These are phyloP conservation scores for Uromyces viciae-fabae DNA, from an alignment of 1,284 basidiomycete genomes.

Conservation along the genomic window DNA sequence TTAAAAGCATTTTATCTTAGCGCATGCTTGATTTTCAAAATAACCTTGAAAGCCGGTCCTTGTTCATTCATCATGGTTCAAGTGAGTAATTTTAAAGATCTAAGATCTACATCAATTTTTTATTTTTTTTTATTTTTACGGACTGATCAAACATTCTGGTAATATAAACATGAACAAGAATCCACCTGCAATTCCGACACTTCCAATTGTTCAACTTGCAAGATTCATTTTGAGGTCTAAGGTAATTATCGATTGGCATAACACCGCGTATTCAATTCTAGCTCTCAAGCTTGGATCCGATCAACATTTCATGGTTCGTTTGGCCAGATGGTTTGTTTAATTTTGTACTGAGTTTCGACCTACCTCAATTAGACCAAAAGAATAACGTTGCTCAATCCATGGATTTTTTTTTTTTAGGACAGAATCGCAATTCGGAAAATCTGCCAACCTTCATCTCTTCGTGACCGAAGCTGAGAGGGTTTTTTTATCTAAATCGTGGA, in stretches of 20 bases:
- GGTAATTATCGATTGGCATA: conserved; percentile 98
- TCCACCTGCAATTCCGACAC: conserved; percentile 90
- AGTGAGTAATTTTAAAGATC: not conserved
- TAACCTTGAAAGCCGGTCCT: conserved; percentile 8
- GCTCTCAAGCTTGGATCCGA: conserved; percentile 69
- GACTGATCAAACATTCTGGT: too few relatives aligned
- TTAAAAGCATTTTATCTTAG: conserved; percentile 35
- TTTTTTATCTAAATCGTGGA: conserved; percentile 69
- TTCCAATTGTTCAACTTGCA: conserved; percentile 76
- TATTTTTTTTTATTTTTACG: too few relatives aligned
- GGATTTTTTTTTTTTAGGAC: conserved; percentile 61
- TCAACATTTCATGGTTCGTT: conserved; percentile 65
- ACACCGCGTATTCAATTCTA: conserved; percentile 89
- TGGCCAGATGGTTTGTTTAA: conserved; percentile 66
- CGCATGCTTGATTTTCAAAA: conserved; percentile 10
- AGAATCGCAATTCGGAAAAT: conserved; percentile 70
- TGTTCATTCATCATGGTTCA: conserved; percentile 2
- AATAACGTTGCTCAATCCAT: not conserved
- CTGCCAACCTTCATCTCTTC: conserved; percentile 84
- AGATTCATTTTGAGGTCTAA: conserved; percentile 68
- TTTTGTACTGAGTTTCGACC: not conserved
- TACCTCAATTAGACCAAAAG: not conserved
- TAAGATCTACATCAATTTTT: not conserved
- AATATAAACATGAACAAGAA: conserved; percentile 69
- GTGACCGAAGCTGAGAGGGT: conserved; percentile 84